Conservation (phyloP, 345 rosid species). For the Populus pruinosa region DNA sequence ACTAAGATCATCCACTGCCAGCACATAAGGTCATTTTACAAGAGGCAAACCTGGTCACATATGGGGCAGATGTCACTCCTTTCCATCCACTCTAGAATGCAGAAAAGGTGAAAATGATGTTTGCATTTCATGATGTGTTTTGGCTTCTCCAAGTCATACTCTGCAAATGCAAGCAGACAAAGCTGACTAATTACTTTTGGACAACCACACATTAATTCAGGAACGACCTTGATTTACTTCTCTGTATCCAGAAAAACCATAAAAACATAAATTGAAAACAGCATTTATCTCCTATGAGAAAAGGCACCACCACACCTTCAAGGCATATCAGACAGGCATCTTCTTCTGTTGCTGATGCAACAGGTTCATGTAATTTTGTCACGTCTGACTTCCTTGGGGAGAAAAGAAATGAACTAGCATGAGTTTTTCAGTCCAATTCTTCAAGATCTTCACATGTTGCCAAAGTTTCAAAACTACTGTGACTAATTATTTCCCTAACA, state of each 20-base stretch:
- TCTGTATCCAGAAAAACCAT: neutral
- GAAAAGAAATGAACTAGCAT: constrained; percentile 38
- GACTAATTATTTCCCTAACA: constrained; percentile 15
- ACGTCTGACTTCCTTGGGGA: constrained; percentile 51
- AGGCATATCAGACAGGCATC: constrained; percentile 32
- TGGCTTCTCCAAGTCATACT: constrained; percentile 26
- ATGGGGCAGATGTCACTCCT: constrained; percentile 33
- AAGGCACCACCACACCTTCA: constrained; percentile 18
- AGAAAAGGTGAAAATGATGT: constrained; percentile 32
- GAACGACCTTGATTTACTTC: neutral
- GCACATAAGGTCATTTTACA: neutral
- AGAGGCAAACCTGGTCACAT: constrained; percentile 29
- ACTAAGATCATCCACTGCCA: neutral
- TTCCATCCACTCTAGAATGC: constrained; percentile 36
- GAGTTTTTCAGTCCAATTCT: constrained; percentile 47
- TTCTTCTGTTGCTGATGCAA: constrained; percentile 20
- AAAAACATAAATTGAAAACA: neutral
- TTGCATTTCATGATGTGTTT: constrained; percentile 23
- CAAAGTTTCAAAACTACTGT: constrained; percentile 20
- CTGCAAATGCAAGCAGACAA: constrained; percentile 11
- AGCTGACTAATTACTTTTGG: neutral
- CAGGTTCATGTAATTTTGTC: constrained; percentile 33
- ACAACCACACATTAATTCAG: neutral
- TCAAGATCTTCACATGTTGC: constrained; percentile 25
- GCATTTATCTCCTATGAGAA: neutral